phyloP scores from a whole-genome alignment of 352 stramenopile species.

The Pelagophyceae sp. region DNA sequence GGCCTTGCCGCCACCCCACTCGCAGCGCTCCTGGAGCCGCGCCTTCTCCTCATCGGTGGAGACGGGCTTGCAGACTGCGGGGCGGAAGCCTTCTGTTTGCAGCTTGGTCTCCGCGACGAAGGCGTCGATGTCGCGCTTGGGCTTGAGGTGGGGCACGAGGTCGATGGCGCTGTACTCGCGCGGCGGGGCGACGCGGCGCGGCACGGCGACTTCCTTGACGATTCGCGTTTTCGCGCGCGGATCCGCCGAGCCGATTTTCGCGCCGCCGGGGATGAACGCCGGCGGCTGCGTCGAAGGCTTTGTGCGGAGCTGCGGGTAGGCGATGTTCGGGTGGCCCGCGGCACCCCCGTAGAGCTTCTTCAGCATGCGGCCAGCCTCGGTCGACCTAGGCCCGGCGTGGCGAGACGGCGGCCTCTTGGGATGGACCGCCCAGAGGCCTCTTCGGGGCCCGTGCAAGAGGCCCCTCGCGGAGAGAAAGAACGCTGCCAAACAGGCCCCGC shows the following conservation, averaged over 20 bases:
- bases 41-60: slow-evolving; percentile 26
- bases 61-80: slow-evolving; percentile 18
- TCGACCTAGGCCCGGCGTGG: no score
- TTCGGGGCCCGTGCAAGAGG: no score
- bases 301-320: not conserved
- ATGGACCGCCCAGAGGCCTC: no score
- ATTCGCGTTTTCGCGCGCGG: not conserved
- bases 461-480: no score
- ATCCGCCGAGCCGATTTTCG: not conserved
- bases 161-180: slow-evolving; percentile 15
- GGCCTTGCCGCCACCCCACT: slow-evolving; percentile 32
- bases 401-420: no score
- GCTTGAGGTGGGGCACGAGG: slow-evolving; percentile 21
- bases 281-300: not conserved
- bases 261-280: slow-evolving; percentile 6
- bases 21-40: slow-evolving; percentile 29
- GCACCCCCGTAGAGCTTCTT: slow-evolving; percentile 14
- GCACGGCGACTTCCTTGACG: not conserved
- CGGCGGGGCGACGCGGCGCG: not conserved
- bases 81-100: slow-evolving; percentile 22
- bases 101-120: slow-evolving; percentile 15
- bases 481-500: not conserved
- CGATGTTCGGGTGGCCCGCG: slow-evolving; percentile 19
- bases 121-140: slow-evolving; percentile 16
- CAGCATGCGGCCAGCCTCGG: slow-evolving; percentile 14